phyloP scores from a whole-genome alignment of 495 filamentous ascomycete species.

The Aspergillus coremiiformis region DNA sequence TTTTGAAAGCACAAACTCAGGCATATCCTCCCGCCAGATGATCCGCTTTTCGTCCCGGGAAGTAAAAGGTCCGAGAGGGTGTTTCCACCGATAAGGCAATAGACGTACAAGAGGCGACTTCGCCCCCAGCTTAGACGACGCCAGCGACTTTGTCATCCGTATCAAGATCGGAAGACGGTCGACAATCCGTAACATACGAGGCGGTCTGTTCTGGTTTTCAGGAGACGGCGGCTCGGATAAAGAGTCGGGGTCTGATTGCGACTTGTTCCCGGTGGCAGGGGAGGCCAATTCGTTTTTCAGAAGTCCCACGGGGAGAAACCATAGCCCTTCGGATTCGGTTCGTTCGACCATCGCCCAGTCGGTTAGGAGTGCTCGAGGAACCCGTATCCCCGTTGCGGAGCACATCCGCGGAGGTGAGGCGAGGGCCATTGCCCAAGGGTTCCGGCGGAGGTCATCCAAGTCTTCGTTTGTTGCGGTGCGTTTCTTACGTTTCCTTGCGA shows the following conservation, averaged over 20 bases:
- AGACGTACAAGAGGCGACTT: conserved; percentile 16
- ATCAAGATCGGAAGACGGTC: conserved; percentile 23
- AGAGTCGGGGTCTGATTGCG: background rate
- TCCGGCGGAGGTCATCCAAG: conserved; percentile 21
- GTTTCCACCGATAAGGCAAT: conserved; percentile 32
- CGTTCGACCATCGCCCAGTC: conserved; percentile 51
- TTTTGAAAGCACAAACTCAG: conserved; percentile 45
- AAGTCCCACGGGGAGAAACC: conserved; percentile 50
- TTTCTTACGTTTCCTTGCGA: conserved; percentile 20
- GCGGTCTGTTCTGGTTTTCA: background rate
- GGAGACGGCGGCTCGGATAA: background rate
- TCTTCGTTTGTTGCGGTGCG: conserved; percentile 38
- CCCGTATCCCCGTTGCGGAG: conserved; percentile 39
- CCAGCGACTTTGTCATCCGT: conserved; percentile 8
- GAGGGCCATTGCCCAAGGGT: conserved; percentile 50
- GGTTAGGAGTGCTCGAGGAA: conserved; percentile 60
- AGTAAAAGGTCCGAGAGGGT: conserved; percentile 26
- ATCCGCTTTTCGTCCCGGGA: conserved; percentile 22
- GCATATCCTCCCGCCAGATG: conserved; percentile 65
- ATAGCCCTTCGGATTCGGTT: conserved; percentile 44
- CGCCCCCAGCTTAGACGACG: conserved; percentile 6
- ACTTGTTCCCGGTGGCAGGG: background rate
- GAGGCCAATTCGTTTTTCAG: conserved; percentile 25
- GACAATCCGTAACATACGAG: conserved; percentile 24
- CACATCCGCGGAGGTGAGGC: conserved; percentile 60